phyloP scores from a whole-genome alignment of 2,329 filamentous ascomycete species.

The Ascochyta rabiei region DNA sequence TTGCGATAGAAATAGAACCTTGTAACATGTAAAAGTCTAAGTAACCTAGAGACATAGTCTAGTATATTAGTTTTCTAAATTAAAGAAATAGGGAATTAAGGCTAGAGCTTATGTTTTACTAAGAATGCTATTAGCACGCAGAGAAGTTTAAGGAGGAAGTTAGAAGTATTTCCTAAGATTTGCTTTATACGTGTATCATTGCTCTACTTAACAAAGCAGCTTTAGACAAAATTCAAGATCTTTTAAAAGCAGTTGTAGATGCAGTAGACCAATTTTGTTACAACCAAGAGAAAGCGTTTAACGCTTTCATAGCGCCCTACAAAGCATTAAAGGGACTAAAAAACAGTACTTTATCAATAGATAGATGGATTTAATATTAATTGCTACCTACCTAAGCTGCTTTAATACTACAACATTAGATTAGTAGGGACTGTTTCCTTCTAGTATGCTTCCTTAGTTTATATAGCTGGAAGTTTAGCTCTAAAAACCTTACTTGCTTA shows the following conservation, averaged over 20 bases:
- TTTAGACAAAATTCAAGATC: not conserved
- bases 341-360: slow-evolving; percentile 2
- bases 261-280: too few species aligned
- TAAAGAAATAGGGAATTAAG: too few species aligned
- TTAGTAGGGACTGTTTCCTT: not conserved
- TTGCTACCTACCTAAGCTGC: not conserved
- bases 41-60: not conserved
- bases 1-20: not conserved
- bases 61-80: not conserved
- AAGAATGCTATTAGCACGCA: too few species aligned
- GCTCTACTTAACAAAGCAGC: not conserved
- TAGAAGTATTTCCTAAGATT: not conserved
- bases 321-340: too few species aligned
- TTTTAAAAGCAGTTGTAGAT: not conserved
- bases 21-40: not conserved
- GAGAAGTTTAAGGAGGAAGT: too few species aligned
- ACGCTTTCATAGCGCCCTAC: too few species aligned
- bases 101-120: too few species aligned
- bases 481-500: too few species aligned
- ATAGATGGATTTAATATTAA: slow-evolving; percentile 11
- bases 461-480: too few species aligned
- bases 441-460: too few species aligned
- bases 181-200: not conserved
- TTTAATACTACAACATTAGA: not conserved
- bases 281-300: too few species aligned